Evolutionary conservation across 192 early-diverging fungal genomes (phyloP), one percentile per base, ranked within the genome.

Genomic region (Backusella sp.): DNA sequence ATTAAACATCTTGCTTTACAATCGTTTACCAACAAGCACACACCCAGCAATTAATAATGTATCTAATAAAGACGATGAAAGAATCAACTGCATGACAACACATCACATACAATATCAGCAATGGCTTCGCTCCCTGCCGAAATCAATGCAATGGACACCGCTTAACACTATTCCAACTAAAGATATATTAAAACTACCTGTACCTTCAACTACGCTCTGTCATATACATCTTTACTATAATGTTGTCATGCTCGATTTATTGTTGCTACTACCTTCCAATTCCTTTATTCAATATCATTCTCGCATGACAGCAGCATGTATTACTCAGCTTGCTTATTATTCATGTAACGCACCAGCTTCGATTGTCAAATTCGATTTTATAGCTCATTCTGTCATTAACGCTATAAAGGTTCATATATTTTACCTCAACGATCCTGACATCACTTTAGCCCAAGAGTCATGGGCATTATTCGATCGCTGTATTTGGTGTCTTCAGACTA

Each of bases 381-480:
- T 73, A n/a, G 72, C 37, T 0, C 72, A 73, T 41, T 21, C 42
- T 17, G 17, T 73, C 14, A 73, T 65, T 65, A 23, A 15, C 9
- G 72, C 72, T 8, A 37, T 73, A 12, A 65, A 73, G 28, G 37
- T 73, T 7, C 56, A 73, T 42, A n/a, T 56, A 15, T 28, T 36
- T 12, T 73, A 65, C 30, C 52, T 73, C 35, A 35, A 73, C 23
- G 36, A 65, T 26, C 34, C 32, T 30, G 56, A 73, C 15, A 56
- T 65, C 7, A 65, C 34, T 12, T 15, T 73, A 21, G 72, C 52
- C 19, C 72, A 73, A n/a, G 53, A 73, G n/a, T 35, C 52, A 4
- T 73, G 72, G 72, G 17, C n/a, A 17, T 19, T 73, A 41, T 73
- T 65, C 23, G 72, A 73, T 39, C 72, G 72, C 6, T 73, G 21